Evolutionary conservation across 140 eudicot genomes (phyloP), one percentile per base, ranked within the genome.

Genomic region (Bidens hawaiensis): DNA sequence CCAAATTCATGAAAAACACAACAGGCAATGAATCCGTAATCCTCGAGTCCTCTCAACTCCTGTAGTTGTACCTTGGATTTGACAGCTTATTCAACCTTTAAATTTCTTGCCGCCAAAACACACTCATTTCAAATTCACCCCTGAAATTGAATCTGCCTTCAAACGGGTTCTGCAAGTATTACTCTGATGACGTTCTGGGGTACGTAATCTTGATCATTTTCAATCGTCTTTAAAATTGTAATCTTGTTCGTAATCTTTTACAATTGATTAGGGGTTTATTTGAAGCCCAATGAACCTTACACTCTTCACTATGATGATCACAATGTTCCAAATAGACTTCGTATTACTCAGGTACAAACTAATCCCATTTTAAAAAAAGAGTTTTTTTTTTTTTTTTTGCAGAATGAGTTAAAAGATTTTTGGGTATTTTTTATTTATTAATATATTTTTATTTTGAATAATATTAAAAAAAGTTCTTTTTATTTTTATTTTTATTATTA

Each of bases 321-420:
- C 12, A n/a, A n/a, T n/a, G n/a, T n/a, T n/a, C n/a, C n/a, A n/a
- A 72, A 72, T 1, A 16, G 72, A 64, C 67, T 72, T 64, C 78
- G 78, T 16, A 45, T 72, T 55, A 72, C 78, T 16, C 78, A 64
- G 72, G 78, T 65, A 53, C 41, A 4, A 23, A 18, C 42, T 7
- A 6, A n/a, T 30, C 18, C 21, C 41, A 54, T 6, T 14, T 14
- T 3, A n/a, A n/a, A n/a, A n/a, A n/a, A n/a, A n/a, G n/a, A n/a
- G 21, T 1, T 3, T 12, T 15, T 5, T 46, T 25, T 28, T 69
- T 10, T 28, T n/a, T 26, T 4, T 23, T 30, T 31, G n/a, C n/a
- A n/a, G n/a, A n/a, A n/a, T n/a, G n/a, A n/a, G n/a, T n/a, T n/a
- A n/a, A n/a, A n/a, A n/a, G n/a, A n/a, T n/a, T n/a, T n/a, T n/a